These are phyloP conservation scores for Aspergillus japonicus DNA, from an alignment of 2,329 filamentous ascomycete genomes.

Conservation along the genomic window DNA sequence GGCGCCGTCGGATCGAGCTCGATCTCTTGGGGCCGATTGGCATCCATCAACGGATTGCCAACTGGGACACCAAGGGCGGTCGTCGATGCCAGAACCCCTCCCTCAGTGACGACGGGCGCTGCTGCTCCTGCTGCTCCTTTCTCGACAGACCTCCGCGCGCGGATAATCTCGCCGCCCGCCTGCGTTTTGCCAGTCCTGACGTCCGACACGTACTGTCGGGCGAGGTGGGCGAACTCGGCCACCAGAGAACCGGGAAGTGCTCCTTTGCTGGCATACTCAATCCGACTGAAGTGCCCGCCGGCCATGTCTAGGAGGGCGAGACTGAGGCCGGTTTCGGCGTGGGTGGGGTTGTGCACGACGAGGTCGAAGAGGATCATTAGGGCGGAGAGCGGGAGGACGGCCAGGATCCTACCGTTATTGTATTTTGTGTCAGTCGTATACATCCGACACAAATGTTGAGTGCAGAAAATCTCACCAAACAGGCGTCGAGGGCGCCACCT, in stretches of 20 bases:
- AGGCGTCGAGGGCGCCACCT: conserved; percentile 34
- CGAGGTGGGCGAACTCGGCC: conserved; percentile 44
- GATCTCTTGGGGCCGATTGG: background rate
- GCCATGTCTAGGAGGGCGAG: conserved; percentile 44
- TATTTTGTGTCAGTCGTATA: background rate
- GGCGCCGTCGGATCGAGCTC: background rate
- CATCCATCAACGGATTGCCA: too few species aligned
- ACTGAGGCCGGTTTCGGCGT: conserved; percentile 39
- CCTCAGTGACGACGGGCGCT: too few species aligned
- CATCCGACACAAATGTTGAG: too few species aligned
- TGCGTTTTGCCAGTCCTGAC: too few species aligned
- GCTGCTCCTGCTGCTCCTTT: too few species aligned
- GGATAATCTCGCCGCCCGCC: too few species aligned
- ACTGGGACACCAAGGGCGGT: too few species aligned
- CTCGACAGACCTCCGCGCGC: too few species aligned
- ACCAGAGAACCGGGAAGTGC: conserved; percentile 41
- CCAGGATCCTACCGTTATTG: conserved; percentile 27
- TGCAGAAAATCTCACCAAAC: conserved; percentile 31
- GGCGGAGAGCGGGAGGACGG: conserved; percentile 37
- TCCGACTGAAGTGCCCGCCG: conserved; percentile 45
- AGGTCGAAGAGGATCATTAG: conserved; percentile 46
- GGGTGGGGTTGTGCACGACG: conserved; percentile 39
- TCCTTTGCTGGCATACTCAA: conserved; percentile 41
- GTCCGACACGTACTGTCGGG: conserved; percentile 24
- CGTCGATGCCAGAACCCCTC: too few species aligned